Conservation (phyloP, 495 filamentous ascomycete species). For the Neurospora pannonica region DNA sequence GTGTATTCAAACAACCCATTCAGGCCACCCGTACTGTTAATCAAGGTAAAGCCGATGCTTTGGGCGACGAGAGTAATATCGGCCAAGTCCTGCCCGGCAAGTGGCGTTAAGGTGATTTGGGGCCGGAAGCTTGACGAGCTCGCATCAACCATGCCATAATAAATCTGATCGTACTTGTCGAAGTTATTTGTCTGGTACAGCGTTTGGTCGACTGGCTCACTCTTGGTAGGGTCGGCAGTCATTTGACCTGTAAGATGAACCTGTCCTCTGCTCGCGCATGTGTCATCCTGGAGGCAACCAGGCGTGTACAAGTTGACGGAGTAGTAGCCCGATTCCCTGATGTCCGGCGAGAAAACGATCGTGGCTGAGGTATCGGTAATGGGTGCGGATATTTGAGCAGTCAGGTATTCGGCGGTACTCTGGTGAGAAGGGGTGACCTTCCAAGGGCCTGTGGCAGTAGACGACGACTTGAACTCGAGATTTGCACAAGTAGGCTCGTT, state of each 20-base stretch:
- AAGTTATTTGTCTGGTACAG: conserved; percentile 86
- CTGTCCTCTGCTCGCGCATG: conserved; percentile 63
- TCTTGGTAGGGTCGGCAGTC: conserved; percentile 38
- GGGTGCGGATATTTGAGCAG: conserved; percentile 46
- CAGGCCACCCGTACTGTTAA: conserved; percentile 59
- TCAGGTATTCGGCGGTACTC: conserved; percentile 68
- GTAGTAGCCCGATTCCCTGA: conserved; percentile 85
- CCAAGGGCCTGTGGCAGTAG: conserved; percentile 69
- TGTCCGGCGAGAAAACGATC: conserved; percentile 73
- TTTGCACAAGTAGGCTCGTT: conserved; percentile 80
- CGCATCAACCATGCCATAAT: conserved; percentile 73
- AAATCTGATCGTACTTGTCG: conserved; percentile 91
- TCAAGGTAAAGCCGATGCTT: conserved; percentile 65
- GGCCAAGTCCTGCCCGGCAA: conserved; percentile 47
- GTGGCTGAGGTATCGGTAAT: conserved; percentile 48
- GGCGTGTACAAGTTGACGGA: conserved; percentile 82
- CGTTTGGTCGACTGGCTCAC: conserved; percentile 33
- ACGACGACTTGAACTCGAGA: conserved; percentile 51
- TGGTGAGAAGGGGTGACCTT: conserved; percentile 44
- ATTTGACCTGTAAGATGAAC: conserved; percentile 71
- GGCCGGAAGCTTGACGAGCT: conserved; percentile 67
- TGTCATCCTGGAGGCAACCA: conserved; percentile 72
- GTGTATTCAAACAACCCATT: conserved; percentile 91
- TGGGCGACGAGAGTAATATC: conserved; percentile 78
- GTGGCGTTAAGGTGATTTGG: conserved; percentile 66